Evolutionary conservation across 768 basidiomycete species (phyloP).

Genomic region (Lactifluus pinguis): DNA sequence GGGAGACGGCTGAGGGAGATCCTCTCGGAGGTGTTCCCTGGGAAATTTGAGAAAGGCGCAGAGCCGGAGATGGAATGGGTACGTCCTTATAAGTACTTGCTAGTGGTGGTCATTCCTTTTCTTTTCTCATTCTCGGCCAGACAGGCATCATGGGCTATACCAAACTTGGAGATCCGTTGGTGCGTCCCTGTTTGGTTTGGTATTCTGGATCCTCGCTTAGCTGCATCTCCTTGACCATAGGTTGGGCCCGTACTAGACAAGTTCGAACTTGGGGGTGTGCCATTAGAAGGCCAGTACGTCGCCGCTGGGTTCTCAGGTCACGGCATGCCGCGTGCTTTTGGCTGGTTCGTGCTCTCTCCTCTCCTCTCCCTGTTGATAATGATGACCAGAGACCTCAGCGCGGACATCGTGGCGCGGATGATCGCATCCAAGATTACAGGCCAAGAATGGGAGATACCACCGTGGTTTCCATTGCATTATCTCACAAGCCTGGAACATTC

Average conservation of each 20-base stretch:
- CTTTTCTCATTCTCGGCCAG: conserved; percentile 28
- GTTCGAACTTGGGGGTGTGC: conserved; percentile 11
- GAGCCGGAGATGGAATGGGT: conserved; percentile 70
- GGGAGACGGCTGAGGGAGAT: conserved; percentile 47
- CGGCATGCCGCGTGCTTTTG: conserved; percentile 71
- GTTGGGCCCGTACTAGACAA: conserved; percentile 49
- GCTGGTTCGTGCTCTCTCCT: conserved; percentile 39
- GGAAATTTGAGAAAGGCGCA: conserved; percentile 36
- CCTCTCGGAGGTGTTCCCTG: conserved; percentile 49
- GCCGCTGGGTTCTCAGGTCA: conserved; percentile 69
- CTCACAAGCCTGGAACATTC: conserved; percentile 19
- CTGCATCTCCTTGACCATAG: conserved; percentile 26
- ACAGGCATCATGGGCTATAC: conserved; percentile 82
- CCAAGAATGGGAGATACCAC: conserved; percentile 40
- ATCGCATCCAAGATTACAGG: conserved; percentile 39
- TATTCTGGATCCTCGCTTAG: not conserved
- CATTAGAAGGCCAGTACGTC: conserved; percentile 55
- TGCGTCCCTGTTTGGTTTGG: conserved; percentile 28
- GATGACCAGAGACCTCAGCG: conserved; percentile 32
- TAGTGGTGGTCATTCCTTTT: not conserved
- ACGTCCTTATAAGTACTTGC: conserved; percentile 18
- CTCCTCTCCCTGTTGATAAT: not conserved
- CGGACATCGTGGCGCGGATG: conserved; percentile 54
- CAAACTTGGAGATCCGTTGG: conserved; percentile 52
- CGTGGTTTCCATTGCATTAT: conserved; percentile 49